Percentiles rank a stretch among this genome's conserved stretches.
phyloP scores from a whole-genome alignment of 306 rosid genomes.

The Lablab purpureus region DNA sequence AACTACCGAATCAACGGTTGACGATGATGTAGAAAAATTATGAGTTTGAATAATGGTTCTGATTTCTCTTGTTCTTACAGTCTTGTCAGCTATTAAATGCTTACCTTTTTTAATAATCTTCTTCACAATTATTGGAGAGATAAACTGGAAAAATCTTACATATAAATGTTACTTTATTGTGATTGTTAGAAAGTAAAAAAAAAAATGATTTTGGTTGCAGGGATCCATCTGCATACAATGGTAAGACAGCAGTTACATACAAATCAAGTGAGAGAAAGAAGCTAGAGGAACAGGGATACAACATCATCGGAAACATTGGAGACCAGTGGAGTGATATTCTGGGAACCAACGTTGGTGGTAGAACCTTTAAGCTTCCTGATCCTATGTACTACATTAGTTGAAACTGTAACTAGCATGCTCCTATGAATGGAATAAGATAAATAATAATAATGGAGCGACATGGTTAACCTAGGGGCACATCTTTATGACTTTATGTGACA shows the following conservation, averaged over 20 bases:
- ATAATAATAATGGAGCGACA: too few relatives aligned
- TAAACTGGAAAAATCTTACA: too few relatives aligned
- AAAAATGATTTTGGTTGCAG: too few relatives aligned
- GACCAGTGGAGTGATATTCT: slow-evolving; percentile 81
- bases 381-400: slow-evolving; percentile 64
- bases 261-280: slow-evolving; percentile 62
- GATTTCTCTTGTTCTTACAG: too few relatives aligned
- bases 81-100: too few relatives aligned
- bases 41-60: background rate
- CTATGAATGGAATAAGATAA: background rate
- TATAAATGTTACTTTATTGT: too few relatives aligned
- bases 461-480: too few relatives aligned
- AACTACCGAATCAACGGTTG: background rate
- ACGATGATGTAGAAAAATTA: background rate
- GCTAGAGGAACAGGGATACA: slow-evolving; percentile 55
- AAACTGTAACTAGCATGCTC: background rate
- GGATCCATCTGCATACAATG: background rate
- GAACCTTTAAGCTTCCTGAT: slow-evolving; percentile 76
- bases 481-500: too few relatives aligned
- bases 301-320: slow-evolving; percentile 65
- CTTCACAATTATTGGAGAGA: too few relatives aligned
- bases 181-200: too few relatives aligned
- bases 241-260: slow-evolving; percentile 53
- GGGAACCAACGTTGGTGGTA: slow-evolving; percentile 50
- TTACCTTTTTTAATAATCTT: too few relatives aligned